These are phyloP conservation scores for Collybia sordida DNA, from an alignment of 768 basidiomycete species.

Conservation along the genomic window DNA sequence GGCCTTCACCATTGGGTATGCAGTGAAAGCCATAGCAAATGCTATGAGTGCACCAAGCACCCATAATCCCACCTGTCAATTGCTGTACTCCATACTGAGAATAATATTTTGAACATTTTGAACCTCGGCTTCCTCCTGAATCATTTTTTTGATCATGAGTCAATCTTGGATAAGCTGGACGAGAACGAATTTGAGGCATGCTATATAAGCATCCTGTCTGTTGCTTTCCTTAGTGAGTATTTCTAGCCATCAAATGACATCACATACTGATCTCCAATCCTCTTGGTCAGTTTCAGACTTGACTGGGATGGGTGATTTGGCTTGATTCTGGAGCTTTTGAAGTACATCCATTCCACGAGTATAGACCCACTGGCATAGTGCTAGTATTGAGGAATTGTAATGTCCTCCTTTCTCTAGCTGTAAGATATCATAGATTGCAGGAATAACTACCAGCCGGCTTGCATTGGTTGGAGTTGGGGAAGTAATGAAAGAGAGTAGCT, in stretches of 20 bases:
- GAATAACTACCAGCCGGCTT: neutral
- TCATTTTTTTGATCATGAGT: conserved; percentile 2
- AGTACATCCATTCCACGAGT: neutral
- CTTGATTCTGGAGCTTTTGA: neutral
- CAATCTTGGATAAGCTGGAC: neutral
- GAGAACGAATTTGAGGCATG: neutral
- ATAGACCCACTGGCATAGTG: neutral
- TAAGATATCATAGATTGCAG: neutral
- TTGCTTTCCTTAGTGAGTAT: no score
- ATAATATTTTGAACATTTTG: conserved; percentile 4
- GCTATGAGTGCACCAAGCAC: conserved; percentile 20
- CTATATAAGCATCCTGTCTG: conserved; percentile 2
- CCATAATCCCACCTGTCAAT: no score
- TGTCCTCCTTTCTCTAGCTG: neutral
- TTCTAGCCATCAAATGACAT: neutral
- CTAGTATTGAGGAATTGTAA: neutral
- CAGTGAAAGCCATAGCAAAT: conserved; percentile 22
- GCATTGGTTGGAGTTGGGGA: neutral
- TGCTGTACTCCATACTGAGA: neutral
- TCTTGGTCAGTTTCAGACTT: neutral
- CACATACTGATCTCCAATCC: neutral
- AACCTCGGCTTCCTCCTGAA: neutral
- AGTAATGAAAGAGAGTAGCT: neutral
- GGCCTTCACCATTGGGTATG: conserved; percentile 15
- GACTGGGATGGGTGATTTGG: neutral